Percentiles rank a stretch among this genome's conserved stretches.
These are phyloP conservation scores for Craterostigma plantagineum DNA, from an alignment of 257 asterid species.

Conservation along the genomic window DNA sequence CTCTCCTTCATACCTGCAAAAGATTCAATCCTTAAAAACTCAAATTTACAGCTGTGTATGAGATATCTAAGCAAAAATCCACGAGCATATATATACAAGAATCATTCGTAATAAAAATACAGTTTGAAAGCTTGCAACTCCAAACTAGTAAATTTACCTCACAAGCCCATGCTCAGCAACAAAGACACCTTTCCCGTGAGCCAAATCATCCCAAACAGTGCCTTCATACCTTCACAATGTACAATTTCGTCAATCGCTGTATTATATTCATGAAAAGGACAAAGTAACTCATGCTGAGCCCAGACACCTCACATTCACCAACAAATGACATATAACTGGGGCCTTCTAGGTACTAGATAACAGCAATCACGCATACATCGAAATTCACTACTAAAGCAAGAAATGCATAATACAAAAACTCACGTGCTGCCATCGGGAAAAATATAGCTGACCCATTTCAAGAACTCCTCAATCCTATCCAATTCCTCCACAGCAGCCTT, in stretches of 20 bases:
- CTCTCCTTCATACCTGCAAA: slow-evolving; percentile 83
- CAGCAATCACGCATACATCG: neutral
- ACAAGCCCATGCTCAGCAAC: slow-evolving; percentile 79
- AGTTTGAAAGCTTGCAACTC: neutral
- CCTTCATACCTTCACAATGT: slow-evolving; percentile 89
- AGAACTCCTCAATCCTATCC: slow-evolving; percentile 91
- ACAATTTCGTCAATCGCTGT: neutral
- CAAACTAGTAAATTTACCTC: slow-evolving; percentile 30
- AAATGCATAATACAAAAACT: slow-evolving; percentile 18
- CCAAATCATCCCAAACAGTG: slow-evolving; percentile 98
- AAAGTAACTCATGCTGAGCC: neutral
- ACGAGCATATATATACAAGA: neutral
- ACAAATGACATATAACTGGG: too few relatives aligned
- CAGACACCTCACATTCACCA: neutral
- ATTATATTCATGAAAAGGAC: too few relatives aligned
- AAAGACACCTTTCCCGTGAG: slow-evolving; percentile 93
- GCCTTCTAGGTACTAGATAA: too few relatives aligned
- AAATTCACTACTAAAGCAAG: neutral
- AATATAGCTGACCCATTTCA: slow-evolving; percentile 92
- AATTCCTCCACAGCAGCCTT: slow-evolving; percentile 83
- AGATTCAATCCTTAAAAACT: neutral
- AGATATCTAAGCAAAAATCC: neutral
- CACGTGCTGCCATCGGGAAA: slow-evolving; percentile 79
- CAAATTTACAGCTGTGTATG: neutral
- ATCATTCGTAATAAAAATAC: neutral